These are phyloP conservation scores for Fusarium neocosmosporiellum DNA, from an alignment of 2,329 filamentous ascomycete genomes.

Conservation along the genomic window DNA sequence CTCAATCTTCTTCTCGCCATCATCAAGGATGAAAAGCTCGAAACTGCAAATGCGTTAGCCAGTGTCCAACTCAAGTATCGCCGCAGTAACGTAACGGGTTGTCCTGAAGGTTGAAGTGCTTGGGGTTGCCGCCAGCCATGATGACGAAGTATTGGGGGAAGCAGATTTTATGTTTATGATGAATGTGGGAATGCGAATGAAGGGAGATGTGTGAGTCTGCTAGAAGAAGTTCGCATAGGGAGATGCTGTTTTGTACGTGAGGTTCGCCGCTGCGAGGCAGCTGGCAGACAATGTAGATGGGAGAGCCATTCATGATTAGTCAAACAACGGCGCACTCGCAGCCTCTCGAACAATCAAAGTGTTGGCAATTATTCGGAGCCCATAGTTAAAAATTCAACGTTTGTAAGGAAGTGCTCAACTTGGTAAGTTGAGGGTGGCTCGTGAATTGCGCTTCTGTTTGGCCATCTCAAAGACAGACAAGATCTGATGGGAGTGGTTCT, in stretches of 20 bases:
- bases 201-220: background rate
- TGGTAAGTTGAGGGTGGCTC: background rate
- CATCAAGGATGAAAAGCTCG: constrained; percentile 88
- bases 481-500: background rate
- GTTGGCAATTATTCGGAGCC: background rate
- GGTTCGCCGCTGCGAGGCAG: background rate
- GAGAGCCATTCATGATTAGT: background rate
- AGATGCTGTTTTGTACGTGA: background rate
- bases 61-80: background rate
- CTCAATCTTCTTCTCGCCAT: constrained; percentile 94
- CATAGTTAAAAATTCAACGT: background rate
- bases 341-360: background rate
- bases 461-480: background rate
- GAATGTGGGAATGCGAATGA: background rate
- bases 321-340: background rate
- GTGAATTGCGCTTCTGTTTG: background rate
- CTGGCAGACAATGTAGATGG: background rate
- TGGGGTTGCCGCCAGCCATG: constrained; percentile 53
- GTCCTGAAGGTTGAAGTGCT: constrained; percentile 54
- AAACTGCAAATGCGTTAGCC: constrained; percentile 68
- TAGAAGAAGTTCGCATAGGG: background rate
- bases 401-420: background rate
- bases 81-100: constrained; percentile 47
- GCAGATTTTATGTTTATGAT: background rate
- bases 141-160: constrained; percentile 7